Base-by-base conservation (phyloP, 2,329 filamentous ascomycete genomes). In the Pseudogymnoascus sp. region DNA sequence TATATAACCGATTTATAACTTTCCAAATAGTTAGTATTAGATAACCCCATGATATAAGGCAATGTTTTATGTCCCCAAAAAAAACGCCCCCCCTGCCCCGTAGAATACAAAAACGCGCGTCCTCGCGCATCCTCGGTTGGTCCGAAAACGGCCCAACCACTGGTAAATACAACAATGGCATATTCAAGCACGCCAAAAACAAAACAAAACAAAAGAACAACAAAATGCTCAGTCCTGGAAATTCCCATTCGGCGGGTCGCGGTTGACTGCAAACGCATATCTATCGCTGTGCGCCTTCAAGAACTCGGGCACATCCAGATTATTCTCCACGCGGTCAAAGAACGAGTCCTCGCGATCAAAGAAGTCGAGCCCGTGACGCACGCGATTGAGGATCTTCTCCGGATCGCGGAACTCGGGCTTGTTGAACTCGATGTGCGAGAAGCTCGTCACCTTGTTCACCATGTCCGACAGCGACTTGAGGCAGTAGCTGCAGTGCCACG, bases 401-500 rank as follows among this genome's bases (percentile, higher is more conserved):
- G 69, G 69, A 63, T 78, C 73, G 60, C 72, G 71, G 64, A 75
- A 79, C 59, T 73, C 68, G 33, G 73, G 70, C 20, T 71, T 71
- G 60, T 80, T 75, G 60, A 71, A 66, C 39, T 71, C 66, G 20
- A 64, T 68, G 62, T 80, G 76, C 15, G 74, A 76, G 64, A 79
- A 79, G 57, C 71, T 72, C 15, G 68, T 66, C 70, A 78, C 74
- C 67, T 78, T 78, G 14, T 68, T 70, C 36, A 73, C 65, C 66
- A 78, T 71, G 62, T 78, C 73, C 5, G 70, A 67, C 8, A 80
- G 65, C 4, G 71, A 77, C 4, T 70, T 66, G 62, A 78, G 77
- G 66, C 78, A 79, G 28, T 71, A 74, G 35, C 72, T 75, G 66
- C 77, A 80, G 65, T 79, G 77, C 77, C 77, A 80, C 3, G 71